These are phyloP conservation scores for Podospora comata DNA, from an alignment of 495 filamentous ascomycete species.

Conservation along the genomic window DNA sequence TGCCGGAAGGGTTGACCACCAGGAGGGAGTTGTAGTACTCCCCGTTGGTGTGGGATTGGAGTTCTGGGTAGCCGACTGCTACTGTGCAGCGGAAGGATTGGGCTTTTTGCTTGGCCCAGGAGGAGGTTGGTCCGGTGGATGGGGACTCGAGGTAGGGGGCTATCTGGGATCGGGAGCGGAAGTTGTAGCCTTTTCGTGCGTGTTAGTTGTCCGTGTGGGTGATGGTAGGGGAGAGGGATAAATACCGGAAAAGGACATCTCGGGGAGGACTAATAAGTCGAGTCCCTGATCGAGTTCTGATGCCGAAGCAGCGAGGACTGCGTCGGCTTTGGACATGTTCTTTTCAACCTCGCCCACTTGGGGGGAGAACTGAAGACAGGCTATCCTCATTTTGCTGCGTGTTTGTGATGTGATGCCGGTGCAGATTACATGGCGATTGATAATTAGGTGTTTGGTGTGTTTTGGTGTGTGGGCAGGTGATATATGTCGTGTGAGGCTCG, in stretches of 20 bases:
- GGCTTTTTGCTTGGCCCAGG: constrained; percentile 78
- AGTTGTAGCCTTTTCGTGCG: constrained; percentile 73
- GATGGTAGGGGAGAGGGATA: neutral
- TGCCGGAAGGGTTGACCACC: constrained; percentile 68
- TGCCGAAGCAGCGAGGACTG: constrained; percentile 57
- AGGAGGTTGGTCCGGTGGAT: constrained; percentile 65
- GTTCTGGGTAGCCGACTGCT: constrained; percentile 88
- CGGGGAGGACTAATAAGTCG: constrained; percentile 77
- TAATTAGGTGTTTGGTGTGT: neutral
- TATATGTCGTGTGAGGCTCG: neutral
- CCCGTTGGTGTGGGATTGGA: constrained; percentile 39
- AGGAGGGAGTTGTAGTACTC: constrained; percentile 80
- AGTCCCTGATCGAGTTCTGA: constrained; percentile 55
- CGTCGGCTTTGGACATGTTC: constrained; percentile 72
- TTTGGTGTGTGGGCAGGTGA: neutral
- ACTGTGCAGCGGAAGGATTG: constrained; percentile 71
- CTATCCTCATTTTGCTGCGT: constrained; percentile 63
- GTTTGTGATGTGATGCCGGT: neutral
- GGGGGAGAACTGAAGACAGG: constrained; percentile 75
- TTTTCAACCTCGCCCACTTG: constrained; percentile 70
- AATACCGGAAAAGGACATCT: constrained; percentile 82
- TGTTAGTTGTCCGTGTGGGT: neutral
- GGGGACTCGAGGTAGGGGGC: constrained; percentile 76
- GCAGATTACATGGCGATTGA: neutral
- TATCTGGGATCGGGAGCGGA: constrained; percentile 73